Evolutionary conservation across 2,329 filamentous ascomycete species (phyloP).

Genomic region (Chaetothyriales sp.): DNA sequence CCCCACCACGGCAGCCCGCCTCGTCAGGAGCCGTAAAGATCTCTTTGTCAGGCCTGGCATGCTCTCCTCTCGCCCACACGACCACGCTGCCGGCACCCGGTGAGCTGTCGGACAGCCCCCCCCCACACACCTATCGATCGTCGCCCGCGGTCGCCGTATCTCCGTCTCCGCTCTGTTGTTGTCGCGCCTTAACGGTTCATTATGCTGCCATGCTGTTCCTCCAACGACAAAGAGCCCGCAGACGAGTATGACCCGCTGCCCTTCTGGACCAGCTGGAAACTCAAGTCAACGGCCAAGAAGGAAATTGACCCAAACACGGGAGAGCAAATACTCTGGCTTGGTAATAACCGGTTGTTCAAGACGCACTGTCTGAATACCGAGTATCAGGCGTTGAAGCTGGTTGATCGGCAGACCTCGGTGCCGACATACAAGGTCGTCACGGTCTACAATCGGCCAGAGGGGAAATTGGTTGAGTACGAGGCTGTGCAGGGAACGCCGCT

Average conservation of each 20-base stretch:
- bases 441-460: slow-evolving; percentile 16
- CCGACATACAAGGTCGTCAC: slow-evolving; percentile 13
- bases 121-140: background rate
- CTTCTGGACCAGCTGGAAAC: slow-evolving; percentile 13
- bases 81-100: background rate
- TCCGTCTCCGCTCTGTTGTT: background rate
- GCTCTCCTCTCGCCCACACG: background rate
- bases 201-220: slow-evolving; percentile 12
- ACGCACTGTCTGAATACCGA: slow-evolving; percentile 16
- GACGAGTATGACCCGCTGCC: slow-evolving; percentile 16
- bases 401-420: slow-evolving; percentile 15
- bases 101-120: background rate
- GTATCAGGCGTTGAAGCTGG: slow-evolving; percentile 15
- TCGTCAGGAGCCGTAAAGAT: background rate
- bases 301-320: slow-evolving; percentile 13
- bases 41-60: background rate
- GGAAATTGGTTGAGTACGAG: slow-evolving; percentile 16
- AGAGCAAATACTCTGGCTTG: slow-evolving; percentile 11
- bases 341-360: slow-evolving; percentile 13
- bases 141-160: background rate
- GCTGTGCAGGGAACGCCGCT: slow-evolving; percentile 13
- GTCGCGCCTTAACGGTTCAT: background rate
- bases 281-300: slow-evolving; percentile 12
- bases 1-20: background rate
- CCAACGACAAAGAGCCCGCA: slow-evolving; percentile 12